Evolutionary conservation across 148 eudicot species (phyloP).

Genomic region (Fagopyrum esculentum): DNA sequence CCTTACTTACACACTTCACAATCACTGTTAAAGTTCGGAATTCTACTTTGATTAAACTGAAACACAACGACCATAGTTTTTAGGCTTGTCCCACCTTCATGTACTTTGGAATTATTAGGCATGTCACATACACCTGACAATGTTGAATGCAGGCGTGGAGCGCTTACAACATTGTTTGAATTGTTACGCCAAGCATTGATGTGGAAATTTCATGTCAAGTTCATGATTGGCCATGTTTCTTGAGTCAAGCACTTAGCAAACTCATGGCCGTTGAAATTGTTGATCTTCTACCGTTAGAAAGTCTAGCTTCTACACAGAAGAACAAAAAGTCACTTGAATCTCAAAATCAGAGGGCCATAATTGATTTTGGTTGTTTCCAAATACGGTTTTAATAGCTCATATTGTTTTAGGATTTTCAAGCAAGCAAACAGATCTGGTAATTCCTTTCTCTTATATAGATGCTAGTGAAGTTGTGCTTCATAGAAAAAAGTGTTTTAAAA

Average conservation of each 20-base stretch:
- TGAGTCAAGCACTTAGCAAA: slow-evolving; percentile 19
- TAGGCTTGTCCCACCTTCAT: slow-evolving; percentile 42
- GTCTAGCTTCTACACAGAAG: slow-evolving; percentile 69
- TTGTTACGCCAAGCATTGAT: slow-evolving; percentile 80
- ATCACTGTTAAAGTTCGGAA: too few species aligned
- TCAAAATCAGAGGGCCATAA: slow-evolving; percentile 74
- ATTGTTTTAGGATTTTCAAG: slow-evolving; percentile 87
- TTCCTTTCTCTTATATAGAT: slow-evolving; percentile 17
- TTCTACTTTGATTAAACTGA: too few species aligned
- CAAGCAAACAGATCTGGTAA: slow-evolving; percentile 78
- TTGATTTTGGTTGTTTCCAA: too few species aligned
- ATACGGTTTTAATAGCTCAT: slow-evolving; percentile 61
- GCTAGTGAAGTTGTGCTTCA: background rate
- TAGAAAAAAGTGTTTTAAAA: background rate
- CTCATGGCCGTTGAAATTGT: slow-evolving; percentile 84
- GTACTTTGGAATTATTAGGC: slow-evolving; percentile 82
- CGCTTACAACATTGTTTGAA: slow-evolving; percentile 84
- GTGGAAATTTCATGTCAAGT: slow-evolving; percentile 67
- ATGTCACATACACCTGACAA: slow-evolving; percentile 72
- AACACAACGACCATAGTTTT: too few species aligned
- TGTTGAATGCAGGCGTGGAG: slow-evolving; percentile 76
- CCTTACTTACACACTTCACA: too few species aligned
- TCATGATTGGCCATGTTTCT: slow-evolving; percentile 27
- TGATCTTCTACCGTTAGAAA: slow-evolving; percentile 87
- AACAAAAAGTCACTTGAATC: slow-evolving; percentile 83